Base-by-base conservation (phyloP, 164 flowering plant genomes). In the Aristolochia contorta region DNA sequence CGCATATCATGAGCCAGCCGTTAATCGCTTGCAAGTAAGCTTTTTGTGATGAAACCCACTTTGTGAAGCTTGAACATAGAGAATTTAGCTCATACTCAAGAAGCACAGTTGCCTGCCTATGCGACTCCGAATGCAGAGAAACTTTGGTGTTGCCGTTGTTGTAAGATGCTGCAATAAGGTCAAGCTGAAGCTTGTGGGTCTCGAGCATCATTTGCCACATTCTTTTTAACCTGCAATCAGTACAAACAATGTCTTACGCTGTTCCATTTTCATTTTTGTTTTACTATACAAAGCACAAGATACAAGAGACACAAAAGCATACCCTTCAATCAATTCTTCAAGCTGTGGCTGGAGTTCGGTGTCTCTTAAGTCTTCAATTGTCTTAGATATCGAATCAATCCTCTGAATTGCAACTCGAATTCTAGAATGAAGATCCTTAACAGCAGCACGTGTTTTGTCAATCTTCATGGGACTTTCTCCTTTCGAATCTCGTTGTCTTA, bases 281-380 rank as follows among this genome's bases (percentile, higher is more conserved):
- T 37, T 1, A n/a, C 19, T 24, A 18, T 58, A 4, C 10, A 12
- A n/a, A 58, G 9, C 24, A 37, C 16, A 37, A 58, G 10, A 0
- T 13, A 58, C 1, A 41, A 18, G 60, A 24, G 49, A 33, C 4
- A 20, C 2, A 56, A 56, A 56, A 56, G 58, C 84, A 51, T 83
- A 92, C 98, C 96, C 96, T 69, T 79, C 80, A 69, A 92, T 87
- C 64, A 92, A 71, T 67, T 92, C 98, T 73, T 89, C 96, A 25
- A 92, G 93, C 67, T 92, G 98, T 25, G 96, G 96, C 77, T 89
- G 96, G 59, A 92, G 93, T 81, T 92, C 98, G 64, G 69, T 78
- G 74, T 92, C 98, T 66, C 98, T 71, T 58, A 92, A 58, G 55
- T 89, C 96, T 72, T 92, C 98, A 16, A 92, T 87, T 67, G 75